Evolutionary conservation across 2,329 filamentous ascomycete genomes (phyloP).

Genomic region (Phoma sp.): DNA sequence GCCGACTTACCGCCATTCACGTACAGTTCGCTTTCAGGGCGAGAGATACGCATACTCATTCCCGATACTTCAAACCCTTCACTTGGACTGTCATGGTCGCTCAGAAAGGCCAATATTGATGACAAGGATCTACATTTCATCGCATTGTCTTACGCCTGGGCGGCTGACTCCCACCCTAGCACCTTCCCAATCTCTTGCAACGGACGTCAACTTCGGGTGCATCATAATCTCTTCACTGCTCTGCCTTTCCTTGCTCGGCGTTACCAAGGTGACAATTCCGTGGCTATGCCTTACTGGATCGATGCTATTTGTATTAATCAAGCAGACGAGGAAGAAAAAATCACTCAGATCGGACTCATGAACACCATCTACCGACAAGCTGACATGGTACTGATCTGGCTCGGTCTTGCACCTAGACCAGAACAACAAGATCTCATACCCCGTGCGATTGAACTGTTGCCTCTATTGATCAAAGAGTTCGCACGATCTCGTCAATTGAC

Average conservation of each 20-base stretch:
- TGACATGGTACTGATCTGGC: slow-evolving; percentile 13
- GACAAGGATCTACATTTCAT: neutral
- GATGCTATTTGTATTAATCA: slow-evolving; percentile 26
- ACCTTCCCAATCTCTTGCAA: slow-evolving; percentile 2
- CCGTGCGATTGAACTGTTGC: neutral
- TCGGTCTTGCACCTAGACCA: neutral
- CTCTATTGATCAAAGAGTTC: neutral
- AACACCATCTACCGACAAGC: slow-evolving; percentile 16
- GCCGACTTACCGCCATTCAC: neutral
- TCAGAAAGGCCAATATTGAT: neutral
- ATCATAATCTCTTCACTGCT: slow-evolving; percentile 3
- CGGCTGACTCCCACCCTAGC: neutral
- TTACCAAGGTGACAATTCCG: neutral
- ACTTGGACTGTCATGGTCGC: neutral
- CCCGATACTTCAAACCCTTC: neutral
- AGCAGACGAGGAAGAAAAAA: slow-evolving; percentile 16
- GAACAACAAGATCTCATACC: neutral
- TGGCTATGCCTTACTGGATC: slow-evolving; percentile 13
- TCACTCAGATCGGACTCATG: slow-evolving; percentile 17
- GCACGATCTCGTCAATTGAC: neutral
- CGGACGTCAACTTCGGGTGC: slow-evolving; percentile 1
- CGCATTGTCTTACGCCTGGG: slow-evolving; percentile 6
- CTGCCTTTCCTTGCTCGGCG: slow-evolving; percentile 2
- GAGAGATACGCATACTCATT: neutral
- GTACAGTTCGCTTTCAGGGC: neutral